Percentiles rank a stretch among this genome's conserved stretches.
phyloP scores from a whole-genome alignment of 352 stramenopile genomes.

The Thraustochytrium sp. region DNA sequence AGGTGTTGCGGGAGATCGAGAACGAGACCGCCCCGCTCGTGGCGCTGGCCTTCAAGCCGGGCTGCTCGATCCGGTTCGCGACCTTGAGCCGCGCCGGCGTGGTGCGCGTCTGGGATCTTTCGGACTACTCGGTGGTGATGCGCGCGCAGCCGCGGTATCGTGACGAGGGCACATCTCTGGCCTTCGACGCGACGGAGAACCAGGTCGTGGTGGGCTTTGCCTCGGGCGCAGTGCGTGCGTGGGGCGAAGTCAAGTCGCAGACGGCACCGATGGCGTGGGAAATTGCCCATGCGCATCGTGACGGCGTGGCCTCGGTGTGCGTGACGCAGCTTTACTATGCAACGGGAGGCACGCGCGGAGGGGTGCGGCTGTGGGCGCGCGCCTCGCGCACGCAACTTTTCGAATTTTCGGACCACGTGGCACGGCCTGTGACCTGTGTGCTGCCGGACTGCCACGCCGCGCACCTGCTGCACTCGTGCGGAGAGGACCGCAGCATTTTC shows the following conservation, averaged over 20 bases:
- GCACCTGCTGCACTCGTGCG: constrained; percentile 75
- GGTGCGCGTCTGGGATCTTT: constrained; percentile 58
- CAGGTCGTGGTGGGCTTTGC: constrained; percentile 51
- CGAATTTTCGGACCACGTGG: constrained; percentile 75
- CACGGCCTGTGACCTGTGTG: constrained; percentile 64
- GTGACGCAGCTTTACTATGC: constrained; percentile 66
- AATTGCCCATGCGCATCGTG: constrained; percentile 74
- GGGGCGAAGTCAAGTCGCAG: constrained; percentile 12
- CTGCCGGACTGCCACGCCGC: constrained; percentile 67
- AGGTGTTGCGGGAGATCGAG: neutral
- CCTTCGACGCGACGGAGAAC: neutral
- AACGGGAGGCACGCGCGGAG: constrained; percentile 69
- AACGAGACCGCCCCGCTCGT: constrained; percentile 25
- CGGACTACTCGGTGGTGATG: constrained; percentile 52
- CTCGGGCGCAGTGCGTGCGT: constrained; percentile 50
- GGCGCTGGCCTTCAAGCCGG: constrained; percentile 1
- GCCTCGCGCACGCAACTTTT: constrained; percentile 74
- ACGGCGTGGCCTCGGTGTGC: constrained; percentile 62
- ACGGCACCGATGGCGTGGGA: constrained; percentile 60
- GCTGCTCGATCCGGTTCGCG: constrained; percentile 48
- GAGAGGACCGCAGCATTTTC: constrained; percentile 73
- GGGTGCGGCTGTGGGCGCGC: constrained; percentile 76
- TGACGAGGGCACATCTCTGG: constrained; percentile 46
- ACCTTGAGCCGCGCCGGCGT: constrained; percentile 49
- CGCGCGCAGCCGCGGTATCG: neutral